Base-by-base conservation (phyloP, 768 basidiomycete species). In the Pulveroboletus sp. region DNA sequence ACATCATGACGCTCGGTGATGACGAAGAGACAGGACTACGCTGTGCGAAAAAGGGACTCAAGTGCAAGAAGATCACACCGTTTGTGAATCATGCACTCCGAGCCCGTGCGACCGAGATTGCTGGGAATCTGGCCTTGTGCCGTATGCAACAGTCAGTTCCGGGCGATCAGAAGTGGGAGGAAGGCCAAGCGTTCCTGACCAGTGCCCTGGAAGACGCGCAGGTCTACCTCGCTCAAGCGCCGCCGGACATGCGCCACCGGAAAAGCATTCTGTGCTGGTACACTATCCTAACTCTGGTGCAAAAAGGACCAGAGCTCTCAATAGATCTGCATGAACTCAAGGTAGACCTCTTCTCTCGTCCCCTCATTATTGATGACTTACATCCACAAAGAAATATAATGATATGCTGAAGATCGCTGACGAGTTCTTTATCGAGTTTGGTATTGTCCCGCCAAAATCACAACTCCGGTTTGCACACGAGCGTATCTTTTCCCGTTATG, bases 1-100 rank as follows among this genome's bases (percentile, higher is more conserved):
- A 85, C 53, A 77, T 76, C 17, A 70, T 82, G 49, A 75, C 78
- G 2, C 68, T 85, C 19, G 72, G 74, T 2, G 69, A 72, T 3
- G 71, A 82, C 45, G 59, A 63, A 20, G 67, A 71, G 6, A 64
- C 69, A n/a, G 83, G 81, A 2, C 64, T 85, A 20, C 75, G 79
- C 6, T 76, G 72, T 0, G 76, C 80, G 43, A 84, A 85, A 72
- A 79, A 85, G 59, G 83, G 84, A 0, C 53, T 84, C 55, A 82
- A 79, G 60, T 81, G 79, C 69, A 72, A 72, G 49, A 62, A 69
- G 7, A 72, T 69, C 19, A 76, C 81, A 9, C 78, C 78, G 1
- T 87, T 84, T 53, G 69, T 85, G 6, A 72, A 72, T 34, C 77
- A 75, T 52, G 79, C 75, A 59, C 63, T 85, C 57, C 74, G 80